Conservation (phyloP, 768 basidiomycete genomes). For the Lactarius evosmus region DNA sequence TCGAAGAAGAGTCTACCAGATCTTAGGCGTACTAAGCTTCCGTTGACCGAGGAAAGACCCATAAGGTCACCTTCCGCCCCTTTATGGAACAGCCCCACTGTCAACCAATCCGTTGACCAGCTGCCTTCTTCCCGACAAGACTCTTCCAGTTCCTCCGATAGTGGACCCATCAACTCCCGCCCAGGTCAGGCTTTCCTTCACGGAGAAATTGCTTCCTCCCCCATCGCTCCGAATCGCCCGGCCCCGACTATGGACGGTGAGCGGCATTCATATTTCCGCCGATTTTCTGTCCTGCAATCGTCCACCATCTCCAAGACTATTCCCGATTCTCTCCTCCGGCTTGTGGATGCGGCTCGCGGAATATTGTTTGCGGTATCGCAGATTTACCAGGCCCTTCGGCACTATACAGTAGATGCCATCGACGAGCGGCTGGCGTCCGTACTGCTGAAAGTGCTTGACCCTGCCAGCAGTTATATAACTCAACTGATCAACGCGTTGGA, state of each 20-base stretch:
- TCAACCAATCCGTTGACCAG: constrained; percentile 24
- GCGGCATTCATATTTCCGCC: constrained; percentile 89
- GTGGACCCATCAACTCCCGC: constrained; percentile 27
- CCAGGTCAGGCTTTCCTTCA: constrained; percentile 32
- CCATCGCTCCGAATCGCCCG: constrained; percentile 40
- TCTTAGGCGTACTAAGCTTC: constrained; percentile 53
- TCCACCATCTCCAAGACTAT: constrained; percentile 61
- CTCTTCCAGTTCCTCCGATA: constrained; percentile 42
- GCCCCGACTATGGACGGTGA: constrained; percentile 69
- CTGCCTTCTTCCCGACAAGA: constrained; percentile 45
- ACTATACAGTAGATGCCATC: constrained; percentile 79
- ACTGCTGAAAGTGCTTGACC: constrained; percentile 80
- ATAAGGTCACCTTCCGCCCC: constrained; percentile 11
- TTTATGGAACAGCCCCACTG: constrained; percentile 14
- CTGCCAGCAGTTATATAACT: constrained; percentile 76
- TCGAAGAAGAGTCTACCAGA: constrained; percentile 88
- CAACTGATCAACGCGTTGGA: constrained; percentile 86
- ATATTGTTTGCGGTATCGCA: constrained; percentile 91
- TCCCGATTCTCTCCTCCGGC: constrained; percentile 60
- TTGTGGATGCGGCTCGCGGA: constrained; percentile 88
- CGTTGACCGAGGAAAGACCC: constrained; percentile 35
- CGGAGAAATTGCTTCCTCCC: constrained; percentile 39
- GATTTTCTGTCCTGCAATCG: constrained; percentile 74
- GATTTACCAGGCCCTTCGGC: constrained; percentile 83
- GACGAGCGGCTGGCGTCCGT: constrained; percentile 80